Evolutionary conservation across 192 early-diverging fungal species (phyloP).

Genomic region (Cladochytrium replicatum): DNA sequence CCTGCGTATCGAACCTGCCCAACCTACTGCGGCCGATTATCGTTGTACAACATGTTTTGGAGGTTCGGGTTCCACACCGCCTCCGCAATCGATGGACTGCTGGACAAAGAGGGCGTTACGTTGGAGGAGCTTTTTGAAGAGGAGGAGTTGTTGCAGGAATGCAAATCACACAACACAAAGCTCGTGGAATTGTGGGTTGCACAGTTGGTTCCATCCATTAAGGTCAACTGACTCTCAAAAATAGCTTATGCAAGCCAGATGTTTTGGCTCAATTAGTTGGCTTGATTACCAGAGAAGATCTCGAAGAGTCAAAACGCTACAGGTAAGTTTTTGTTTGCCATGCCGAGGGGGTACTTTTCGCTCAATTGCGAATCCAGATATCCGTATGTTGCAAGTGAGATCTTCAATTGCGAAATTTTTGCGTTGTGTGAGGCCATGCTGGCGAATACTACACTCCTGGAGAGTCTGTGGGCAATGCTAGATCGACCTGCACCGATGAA

Average conservation of each 20-base stretch:
- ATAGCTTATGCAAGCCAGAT: conserved; percentile 63
- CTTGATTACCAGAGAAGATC: conserved; percentile 74
- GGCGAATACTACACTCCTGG: conserved; percentile 60
- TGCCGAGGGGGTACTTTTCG: not conserved
- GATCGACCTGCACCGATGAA: conserved; percentile 66
- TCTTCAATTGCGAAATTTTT: conserved; percentile 67
- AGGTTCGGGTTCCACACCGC: conserved; percentile 86
- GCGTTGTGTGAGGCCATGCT: conserved; percentile 67
- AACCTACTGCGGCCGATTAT: too few species aligned
- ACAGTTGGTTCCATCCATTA: not conserved
- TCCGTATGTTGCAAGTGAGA: conserved; percentile 71
- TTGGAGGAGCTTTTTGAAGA: conserved; percentile 87
- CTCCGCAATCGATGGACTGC: conserved; percentile 82
- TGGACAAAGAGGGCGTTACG: conserved; percentile 83
- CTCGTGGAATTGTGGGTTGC: conserved; percentile 69
- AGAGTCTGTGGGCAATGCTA: conserved; percentile 77
- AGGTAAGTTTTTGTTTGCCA: conserved; percentile 46
- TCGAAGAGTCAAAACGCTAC: conserved; percentile 69
- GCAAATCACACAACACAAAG: conserved; percentile 83
- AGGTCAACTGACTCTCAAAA: not conserved
- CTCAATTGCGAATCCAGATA: conserved; percentile 40
- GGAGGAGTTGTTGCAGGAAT: conserved; percentile 89
- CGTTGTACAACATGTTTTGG: conserved; percentile 66
- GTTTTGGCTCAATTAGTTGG: conserved; percentile 66
- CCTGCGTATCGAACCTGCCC: too few species aligned